Evolutionary conservation across 2,329 filamentous ascomycete genomes (phyloP).

Genomic region (Ophiosphaerella korrae): DNA sequence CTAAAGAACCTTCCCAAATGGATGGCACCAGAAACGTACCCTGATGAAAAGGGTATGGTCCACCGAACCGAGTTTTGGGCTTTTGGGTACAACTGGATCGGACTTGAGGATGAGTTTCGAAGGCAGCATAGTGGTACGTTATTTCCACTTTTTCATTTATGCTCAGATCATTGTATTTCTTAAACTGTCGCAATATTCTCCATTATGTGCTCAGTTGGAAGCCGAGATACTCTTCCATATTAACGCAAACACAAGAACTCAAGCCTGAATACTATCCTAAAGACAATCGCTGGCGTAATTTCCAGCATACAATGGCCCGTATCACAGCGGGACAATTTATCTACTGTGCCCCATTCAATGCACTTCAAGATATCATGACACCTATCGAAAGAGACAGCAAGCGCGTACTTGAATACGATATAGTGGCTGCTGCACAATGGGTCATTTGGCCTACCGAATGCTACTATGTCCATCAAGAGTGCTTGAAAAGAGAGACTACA

Average conservation of each 20-base stretch:
- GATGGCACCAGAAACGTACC: background rate
- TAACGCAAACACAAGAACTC: background rate
- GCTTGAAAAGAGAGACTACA: conserved; percentile 2
- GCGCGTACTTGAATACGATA: background rate
- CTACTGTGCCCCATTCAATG: conserved; percentile 4
- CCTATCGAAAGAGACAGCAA: background rate
- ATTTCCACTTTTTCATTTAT: background rate
- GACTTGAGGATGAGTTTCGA: conserved; percentile 3
- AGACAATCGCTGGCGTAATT: background rate
- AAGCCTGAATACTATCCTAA: background rate
- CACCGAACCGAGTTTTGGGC: background rate
- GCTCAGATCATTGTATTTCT: no score
- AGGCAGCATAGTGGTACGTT: background rate
- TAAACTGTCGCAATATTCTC: no score
- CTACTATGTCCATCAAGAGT: background rate
- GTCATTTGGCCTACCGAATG: conserved; percentile 1
- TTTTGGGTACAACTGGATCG: background rate
- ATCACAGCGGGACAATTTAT: background rate
- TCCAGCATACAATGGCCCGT: conserved; percentile 1
- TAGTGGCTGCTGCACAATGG: conserved; percentile 1
- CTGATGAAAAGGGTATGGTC: background rate
- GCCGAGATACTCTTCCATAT: no score
- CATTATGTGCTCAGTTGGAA: no score
- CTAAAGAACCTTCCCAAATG: conserved; percentile 1
- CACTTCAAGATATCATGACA: background rate